phyloP scores from a whole-genome alignment of 306 rosid genomes.

The Cajanus cajan region DNA sequence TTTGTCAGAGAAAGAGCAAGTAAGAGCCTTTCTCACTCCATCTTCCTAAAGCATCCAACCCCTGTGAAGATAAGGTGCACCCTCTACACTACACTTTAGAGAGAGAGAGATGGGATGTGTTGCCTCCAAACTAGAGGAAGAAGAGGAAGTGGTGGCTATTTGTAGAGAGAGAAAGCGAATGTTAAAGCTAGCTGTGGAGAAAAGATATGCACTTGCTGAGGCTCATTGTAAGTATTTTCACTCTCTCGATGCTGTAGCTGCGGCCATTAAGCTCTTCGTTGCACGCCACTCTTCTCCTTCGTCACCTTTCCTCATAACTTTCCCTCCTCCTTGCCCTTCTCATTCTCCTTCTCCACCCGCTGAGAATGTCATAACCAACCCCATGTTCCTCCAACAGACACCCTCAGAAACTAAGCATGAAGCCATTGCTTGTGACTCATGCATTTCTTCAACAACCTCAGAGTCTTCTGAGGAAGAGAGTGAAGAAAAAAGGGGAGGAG shows the following conservation, averaged over 20 bases:
- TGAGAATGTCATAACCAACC: slow-evolving; percentile 67
- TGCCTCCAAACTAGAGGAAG: slow-evolving; percentile 94
- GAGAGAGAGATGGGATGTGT: slow-evolving; percentile 74
- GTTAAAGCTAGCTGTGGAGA: slow-evolving; percentile 79
- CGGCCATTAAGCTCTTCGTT: slow-evolving; percentile 75
- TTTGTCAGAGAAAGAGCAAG: slow-evolving; percentile 49
- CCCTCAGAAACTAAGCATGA: slow-evolving; percentile 71
- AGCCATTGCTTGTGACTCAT: slow-evolving; percentile 52
- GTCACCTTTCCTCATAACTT: slow-evolving; percentile 83
- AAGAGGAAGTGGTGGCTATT: slow-evolving; percentile 71
- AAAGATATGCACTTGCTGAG: slow-evolving; percentile 80
- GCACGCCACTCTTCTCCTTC: slow-evolving; percentile 87
- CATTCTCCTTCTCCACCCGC: slow-evolving; percentile 44
- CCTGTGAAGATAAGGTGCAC: slow-evolving; percentile 17
- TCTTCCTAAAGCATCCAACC: slow-evolving; percentile 31
- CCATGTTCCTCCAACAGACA: slow-evolving; percentile 80
- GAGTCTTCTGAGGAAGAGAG: slow-evolving; percentile 69
- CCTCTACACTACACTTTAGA: not conserved
- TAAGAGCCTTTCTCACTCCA: slow-evolving; percentile 41
- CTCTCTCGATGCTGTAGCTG: slow-evolving; percentile 74
- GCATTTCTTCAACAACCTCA: slow-evolving; percentile 56
- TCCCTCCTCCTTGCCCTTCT: slow-evolving; percentile 62
- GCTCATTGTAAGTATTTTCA: slow-evolving; percentile 85
- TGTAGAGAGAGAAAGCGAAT: slow-evolving; percentile 85
- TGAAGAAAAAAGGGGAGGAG: slow-evolving; percentile 39